Percentiles rank a stretch among this genome's conserved stretches.
Conservation (phyloP, 2,329 filamentous ascomycete genomes). For the Periconia digitata region DNA sequence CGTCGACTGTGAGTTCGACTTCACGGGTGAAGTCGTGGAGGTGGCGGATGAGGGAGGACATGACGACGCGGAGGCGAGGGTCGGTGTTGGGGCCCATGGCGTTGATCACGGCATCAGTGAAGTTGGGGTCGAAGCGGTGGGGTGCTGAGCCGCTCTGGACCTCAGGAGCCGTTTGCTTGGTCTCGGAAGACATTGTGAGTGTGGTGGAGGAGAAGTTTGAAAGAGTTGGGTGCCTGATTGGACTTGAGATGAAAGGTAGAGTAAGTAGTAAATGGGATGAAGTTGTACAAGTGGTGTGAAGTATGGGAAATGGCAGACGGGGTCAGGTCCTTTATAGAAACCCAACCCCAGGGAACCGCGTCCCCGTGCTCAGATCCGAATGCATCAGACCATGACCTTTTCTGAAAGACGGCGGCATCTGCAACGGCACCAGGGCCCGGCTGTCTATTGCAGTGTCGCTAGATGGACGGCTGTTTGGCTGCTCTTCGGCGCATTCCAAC, state of each 20-base stretch:
- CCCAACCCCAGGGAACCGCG: too few species aligned
- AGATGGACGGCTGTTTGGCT: not conserved
- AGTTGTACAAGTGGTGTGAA: not conserved
- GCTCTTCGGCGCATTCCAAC: not conserved
- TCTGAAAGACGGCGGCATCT: not conserved
- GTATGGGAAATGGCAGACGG: not conserved
- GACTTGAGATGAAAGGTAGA: not conserved
- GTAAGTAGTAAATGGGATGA: not conserved
- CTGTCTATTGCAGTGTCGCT: not conserved
- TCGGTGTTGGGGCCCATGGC: slow-evolving; percentile 70
- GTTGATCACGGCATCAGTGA: slow-evolving; percentile 73
- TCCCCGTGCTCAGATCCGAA: not conserved
- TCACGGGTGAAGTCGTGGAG: slow-evolving; percentile 79
- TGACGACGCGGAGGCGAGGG: slow-evolving; percentile 64
- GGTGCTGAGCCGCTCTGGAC: slow-evolving; percentile 17
- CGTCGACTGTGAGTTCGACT: slow-evolving; percentile 73
- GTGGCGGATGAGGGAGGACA: slow-evolving; percentile 67
- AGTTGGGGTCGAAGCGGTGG: slow-evolving; percentile 70
- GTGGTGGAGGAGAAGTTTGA: slow-evolving; percentile 1
- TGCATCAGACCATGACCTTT: not conserved
- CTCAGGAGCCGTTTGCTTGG: slow-evolving; percentile 19
- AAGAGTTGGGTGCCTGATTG: not conserved
- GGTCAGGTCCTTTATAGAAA: not conserved
- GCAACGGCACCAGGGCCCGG: not conserved
- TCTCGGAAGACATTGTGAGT: slow-evolving; percentile 18